Evolutionary conservation across 2,329 filamentous ascomycete genomes (phyloP).

Genomic region (Fusarium sp.): DNA sequence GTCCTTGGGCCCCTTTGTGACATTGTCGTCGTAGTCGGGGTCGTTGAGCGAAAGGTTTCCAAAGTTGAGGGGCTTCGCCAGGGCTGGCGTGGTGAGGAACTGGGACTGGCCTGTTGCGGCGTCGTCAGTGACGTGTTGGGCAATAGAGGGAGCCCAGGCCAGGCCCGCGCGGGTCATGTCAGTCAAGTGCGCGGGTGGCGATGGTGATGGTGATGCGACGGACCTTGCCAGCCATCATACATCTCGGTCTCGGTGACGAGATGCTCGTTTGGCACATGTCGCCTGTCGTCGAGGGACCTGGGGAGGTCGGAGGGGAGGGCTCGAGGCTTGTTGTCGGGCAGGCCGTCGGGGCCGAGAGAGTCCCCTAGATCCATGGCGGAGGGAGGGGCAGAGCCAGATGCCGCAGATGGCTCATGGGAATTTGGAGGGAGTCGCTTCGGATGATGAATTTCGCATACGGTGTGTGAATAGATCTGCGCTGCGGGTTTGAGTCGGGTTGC

Average conservation of each 20-base stretch:
- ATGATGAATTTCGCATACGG: conserved; percentile 4
- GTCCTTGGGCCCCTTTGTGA: conserved; percentile 66
- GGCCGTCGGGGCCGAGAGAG: conserved; percentile 53
- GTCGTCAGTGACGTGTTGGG: conserved; percentile 41
- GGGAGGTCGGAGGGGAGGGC: conserved; percentile 83
- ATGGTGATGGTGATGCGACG: conserved; percentile 41
- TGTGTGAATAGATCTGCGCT: not conserved
- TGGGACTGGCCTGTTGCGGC: conserved; percentile 81
- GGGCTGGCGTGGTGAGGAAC: conserved; percentile 85
- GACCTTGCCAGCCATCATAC: conserved; percentile 98
- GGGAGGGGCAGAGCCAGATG: conserved; percentile 51
- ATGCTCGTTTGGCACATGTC: conserved; percentile 67
- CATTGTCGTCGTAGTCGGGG: conserved; percentile 71
- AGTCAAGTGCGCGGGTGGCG: conserved; percentile 20
- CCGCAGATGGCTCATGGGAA: conserved; percentile 47
- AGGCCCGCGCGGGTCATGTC: not conserved
- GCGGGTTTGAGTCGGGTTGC: not conserved
- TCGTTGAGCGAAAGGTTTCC: conserved; percentile 82
- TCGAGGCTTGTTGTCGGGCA: conserved; percentile 53
- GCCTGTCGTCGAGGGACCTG: conserved; percentile 88
- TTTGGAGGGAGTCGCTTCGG: conserved; percentile 13
- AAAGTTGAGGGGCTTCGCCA: conserved; percentile 85
- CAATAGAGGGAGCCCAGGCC: conserved; percentile 22
- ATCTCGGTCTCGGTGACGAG: conserved; percentile 87
- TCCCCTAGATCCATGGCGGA: conserved; percentile 67